Evolutionary conservation across 2,329 filamentous ascomycete genomes (phyloP).

Genomic region (Blumeria graminis): DNA sequence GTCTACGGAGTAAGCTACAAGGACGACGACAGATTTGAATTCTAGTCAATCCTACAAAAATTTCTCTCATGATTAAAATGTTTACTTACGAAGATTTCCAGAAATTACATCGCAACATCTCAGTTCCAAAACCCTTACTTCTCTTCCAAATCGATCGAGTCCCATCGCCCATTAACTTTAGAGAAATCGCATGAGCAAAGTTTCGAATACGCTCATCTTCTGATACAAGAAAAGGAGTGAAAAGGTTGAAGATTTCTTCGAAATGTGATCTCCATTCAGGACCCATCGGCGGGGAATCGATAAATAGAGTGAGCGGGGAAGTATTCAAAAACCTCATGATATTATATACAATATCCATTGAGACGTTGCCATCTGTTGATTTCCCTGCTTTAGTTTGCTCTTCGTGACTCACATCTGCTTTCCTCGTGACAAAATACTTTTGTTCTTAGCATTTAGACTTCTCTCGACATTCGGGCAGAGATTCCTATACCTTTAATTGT

Average conservation of each 20-base stretch:
- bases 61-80: neutral
- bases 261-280: slow-evolving; percentile 16
- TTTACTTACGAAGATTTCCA: slow-evolving; percentile 16
- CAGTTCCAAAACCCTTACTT: slow-evolving; percentile 6
- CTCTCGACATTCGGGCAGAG: too few relatives aligned
- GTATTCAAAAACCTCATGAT: slow-evolving; percentile 33
- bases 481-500: slow-evolving; percentile 27
- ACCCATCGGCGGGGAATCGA: slow-evolving; percentile 17
- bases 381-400: slow-evolving; percentile 20
- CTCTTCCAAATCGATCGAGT: slow-evolving; percentile 9
- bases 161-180: slow-evolving; percentile 11
- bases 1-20: neutral
- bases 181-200: slow-evolving; percentile 12
- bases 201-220: slow-evolving; percentile 15
- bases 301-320: slow-evolving; percentile 25
- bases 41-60: too few relatives aligned
- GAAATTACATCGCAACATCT: slow-evolving; percentile 12
- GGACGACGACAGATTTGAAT: neutral
- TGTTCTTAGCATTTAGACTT: too few relatives aligned
- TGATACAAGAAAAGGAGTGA: slow-evolving; percentile 12
- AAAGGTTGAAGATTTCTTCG: slow-evolving; percentile 12
- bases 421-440: slow-evolving; percentile 8
- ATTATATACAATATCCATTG: slow-evolving; percentile 22
- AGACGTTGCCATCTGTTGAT: slow-evolving; percentile 18
- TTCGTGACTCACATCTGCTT: slow-evolving; percentile 12